These are phyloP conservation scores for Goffeauzyma gilvescens DNA, from an alignment of 768 basidiomycete species.

Conservation along the genomic window DNA sequence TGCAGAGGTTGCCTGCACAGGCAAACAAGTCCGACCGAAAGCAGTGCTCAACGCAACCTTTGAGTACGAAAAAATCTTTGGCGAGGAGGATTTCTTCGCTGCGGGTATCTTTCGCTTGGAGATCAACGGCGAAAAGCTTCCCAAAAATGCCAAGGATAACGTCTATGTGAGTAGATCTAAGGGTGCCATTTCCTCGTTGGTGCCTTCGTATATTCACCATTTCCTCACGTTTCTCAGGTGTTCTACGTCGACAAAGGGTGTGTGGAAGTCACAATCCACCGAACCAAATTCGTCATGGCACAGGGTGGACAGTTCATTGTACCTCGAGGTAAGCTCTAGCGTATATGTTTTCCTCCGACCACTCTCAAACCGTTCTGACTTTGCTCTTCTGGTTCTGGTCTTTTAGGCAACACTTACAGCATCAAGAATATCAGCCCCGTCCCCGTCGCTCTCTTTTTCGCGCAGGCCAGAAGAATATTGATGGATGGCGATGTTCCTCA, in stretches of 20 bases:
- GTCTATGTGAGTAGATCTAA: conserved; percentile 49
- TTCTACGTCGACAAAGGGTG: conserved; percentile 76
- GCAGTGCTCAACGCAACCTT: conserved; percentile 48
- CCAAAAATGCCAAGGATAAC: conserved; percentile 79
- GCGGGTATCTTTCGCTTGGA: conserved; percentile 74
- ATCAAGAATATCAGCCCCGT: conserved; percentile 54
- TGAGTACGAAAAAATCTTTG: conserved; percentile 77
- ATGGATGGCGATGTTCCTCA: no score
- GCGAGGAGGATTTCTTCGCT: conserved; percentile 76
- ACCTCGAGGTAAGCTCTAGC: conserved; percentile 69
- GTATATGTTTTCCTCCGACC: background rate
- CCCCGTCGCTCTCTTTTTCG: conserved; percentile 71
- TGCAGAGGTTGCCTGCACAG: conserved; percentile 61
- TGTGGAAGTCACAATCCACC: conserved; percentile 65
- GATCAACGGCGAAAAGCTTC: conserved; percentile 57
- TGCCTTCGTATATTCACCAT: background rate
- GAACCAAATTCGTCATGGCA: conserved; percentile 55
- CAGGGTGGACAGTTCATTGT: conserved; percentile 75
- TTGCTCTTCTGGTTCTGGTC: background rate
- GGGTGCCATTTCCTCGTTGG: background rate
- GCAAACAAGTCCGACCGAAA: conserved; percentile 46
- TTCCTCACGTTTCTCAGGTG: conserved; percentile 35
- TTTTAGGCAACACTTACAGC: conserved; percentile 65
- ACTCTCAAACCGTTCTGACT: background rate
- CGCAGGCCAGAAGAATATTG: conserved; percentile 54